Evolutionary conservation across 192 early-diverging fungal species (phyloP).

Genomic region (Rhizophagus sp.): DNA sequence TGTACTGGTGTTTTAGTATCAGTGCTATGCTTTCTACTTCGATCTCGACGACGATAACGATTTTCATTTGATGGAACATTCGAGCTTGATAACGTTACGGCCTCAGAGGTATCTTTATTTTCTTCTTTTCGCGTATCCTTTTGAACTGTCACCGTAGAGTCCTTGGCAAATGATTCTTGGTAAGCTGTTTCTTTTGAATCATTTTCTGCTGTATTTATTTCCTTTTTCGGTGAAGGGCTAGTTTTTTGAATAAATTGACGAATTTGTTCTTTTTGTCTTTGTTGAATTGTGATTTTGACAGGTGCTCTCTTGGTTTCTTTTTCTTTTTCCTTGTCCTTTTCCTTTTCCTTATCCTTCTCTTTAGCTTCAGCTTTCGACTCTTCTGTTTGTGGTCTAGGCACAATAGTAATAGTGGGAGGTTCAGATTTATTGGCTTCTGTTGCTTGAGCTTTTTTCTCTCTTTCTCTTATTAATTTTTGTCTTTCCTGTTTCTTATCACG

Average conservation of each 20-base stretch:
- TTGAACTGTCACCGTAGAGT: background rate
- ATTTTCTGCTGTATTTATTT: background rate
- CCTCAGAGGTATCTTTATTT: background rate
- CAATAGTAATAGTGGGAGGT: constrained; percentile 1
- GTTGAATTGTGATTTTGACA: constrained; percentile 31
- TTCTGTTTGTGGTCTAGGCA: background rate
- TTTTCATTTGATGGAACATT: background rate
- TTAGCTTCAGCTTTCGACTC: background rate
- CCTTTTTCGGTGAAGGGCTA: background rate
- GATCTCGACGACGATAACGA: background rate
- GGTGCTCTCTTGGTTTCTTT: background rate
- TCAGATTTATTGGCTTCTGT: background rate
- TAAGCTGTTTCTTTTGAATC: background rate
- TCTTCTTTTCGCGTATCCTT: background rate
- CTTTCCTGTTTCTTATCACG: constrained; percentile 1
- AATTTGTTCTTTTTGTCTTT: constrained; percentile 30
- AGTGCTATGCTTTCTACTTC: background rate
- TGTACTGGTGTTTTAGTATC: background rate
- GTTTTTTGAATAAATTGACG: constrained; percentile 25
- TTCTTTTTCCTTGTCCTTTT: background rate
- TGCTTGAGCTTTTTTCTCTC: background rate
- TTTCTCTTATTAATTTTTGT: background rate
- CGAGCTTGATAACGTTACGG: background rate
- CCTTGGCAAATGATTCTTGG: background rate
- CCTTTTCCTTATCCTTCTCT: background rate